Evolutionary conservation across 768 basidiomycete genomes (phyloP).

Genomic region (Lentinus brumalis): DNA sequence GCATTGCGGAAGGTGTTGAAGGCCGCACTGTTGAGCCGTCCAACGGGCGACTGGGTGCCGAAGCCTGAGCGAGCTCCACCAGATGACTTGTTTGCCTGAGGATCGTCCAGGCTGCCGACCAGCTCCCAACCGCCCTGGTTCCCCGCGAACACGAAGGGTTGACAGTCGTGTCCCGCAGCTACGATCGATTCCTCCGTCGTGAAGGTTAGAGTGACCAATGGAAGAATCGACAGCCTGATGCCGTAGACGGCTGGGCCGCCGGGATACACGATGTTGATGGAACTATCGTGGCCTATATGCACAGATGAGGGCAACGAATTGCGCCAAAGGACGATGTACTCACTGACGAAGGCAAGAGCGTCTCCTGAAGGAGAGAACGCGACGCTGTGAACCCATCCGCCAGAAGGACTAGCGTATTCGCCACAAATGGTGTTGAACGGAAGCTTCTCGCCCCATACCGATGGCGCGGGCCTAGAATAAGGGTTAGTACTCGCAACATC

Average conservation of each 20-base stretch:
- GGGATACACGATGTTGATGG: slow-evolving; percentile 91
- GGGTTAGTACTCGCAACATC: background rate
- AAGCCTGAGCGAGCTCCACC: slow-evolving; percentile 50
- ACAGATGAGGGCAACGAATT: background rate
- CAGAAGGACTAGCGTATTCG: slow-evolving; percentile 84
- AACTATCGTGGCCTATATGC: slow-evolving; percentile 87
- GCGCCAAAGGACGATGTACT: slow-evolving; percentile 35
- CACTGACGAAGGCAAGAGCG: slow-evolving; percentile 88
- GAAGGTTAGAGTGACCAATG: slow-evolving; percentile 85
- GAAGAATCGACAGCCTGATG: slow-evolving; percentile 77
- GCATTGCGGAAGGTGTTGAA: slow-evolving; percentile 95
- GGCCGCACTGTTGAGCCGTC: slow-evolving; percentile 85
- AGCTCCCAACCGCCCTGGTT: slow-evolving; percentile 75
- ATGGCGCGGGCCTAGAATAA: slow-evolving; percentile 69
- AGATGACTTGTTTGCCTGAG: slow-evolving; percentile 46
- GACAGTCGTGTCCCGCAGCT: slow-evolving; percentile 97
- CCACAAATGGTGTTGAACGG: slow-evolving; percentile 98
- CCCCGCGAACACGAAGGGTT: slow-evolving; percentile 86
- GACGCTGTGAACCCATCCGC: slow-evolving; percentile 97
- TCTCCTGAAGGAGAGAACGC: slow-evolving; percentile 98
- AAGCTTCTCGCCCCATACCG: slow-evolving; percentile 96
- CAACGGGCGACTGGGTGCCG: slow-evolving; percentile 48
- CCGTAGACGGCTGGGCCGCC: slow-evolving; percentile 70
- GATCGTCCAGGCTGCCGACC: slow-evolving; percentile 83
- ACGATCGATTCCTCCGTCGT: slow-evolving; percentile 79